Percentiles rank a stretch among this genome's conserved stretches.
phyloP scores from a whole-genome alignment of 352 stramenopile genomes.

The Globisporangium barbulae region DNA sequence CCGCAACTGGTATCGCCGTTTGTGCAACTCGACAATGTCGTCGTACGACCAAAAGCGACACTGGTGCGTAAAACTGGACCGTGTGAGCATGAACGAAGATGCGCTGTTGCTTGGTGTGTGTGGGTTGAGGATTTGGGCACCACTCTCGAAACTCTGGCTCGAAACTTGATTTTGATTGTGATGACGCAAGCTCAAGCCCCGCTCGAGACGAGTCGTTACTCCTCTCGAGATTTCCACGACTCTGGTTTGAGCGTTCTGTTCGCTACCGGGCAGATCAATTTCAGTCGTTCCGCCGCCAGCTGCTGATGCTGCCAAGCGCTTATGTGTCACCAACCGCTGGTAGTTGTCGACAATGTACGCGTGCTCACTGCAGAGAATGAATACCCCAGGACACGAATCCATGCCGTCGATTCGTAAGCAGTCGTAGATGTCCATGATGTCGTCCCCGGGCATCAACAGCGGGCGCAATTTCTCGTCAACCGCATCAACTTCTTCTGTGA shows the following conservation, averaged over 20 bases:
- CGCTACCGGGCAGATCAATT: background rate
- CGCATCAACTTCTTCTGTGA: conserved; percentile 26
- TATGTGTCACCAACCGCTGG: conserved; percentile 25
- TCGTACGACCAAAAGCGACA: conserved; percentile 77
- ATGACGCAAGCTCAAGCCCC: conserved; percentile 42
- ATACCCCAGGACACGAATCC: conserved; percentile 70
- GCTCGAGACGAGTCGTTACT: conserved; percentile 47
- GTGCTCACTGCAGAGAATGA: conserved; percentile 63
- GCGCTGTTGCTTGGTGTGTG: conserved; percentile 8
- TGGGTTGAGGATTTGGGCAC: background rate
- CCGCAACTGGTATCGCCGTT: conserved; percentile 67
- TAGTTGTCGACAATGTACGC: conserved; percentile 79
- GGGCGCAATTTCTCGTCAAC: conserved; percentile 70
- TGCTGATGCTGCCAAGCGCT: conserved; percentile 4
- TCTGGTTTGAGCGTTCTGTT: background rate
- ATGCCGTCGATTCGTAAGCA: conserved; percentile 76
- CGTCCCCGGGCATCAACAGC: conserved; percentile 59
- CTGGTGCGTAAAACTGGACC: conserved; percentile 44
- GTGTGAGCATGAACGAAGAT: conserved; percentile 14
- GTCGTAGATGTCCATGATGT: conserved; percentile 64
- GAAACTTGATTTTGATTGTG: conserved; percentile 10
- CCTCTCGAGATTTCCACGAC: conserved; percentile 56
- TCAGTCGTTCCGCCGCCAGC: background rate
- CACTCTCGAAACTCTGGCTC: background rate
- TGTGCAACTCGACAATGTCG: conserved; percentile 72